Conservation (phyloP, 768 basidiomycete species). For the Hygrophorus russula region DNA sequence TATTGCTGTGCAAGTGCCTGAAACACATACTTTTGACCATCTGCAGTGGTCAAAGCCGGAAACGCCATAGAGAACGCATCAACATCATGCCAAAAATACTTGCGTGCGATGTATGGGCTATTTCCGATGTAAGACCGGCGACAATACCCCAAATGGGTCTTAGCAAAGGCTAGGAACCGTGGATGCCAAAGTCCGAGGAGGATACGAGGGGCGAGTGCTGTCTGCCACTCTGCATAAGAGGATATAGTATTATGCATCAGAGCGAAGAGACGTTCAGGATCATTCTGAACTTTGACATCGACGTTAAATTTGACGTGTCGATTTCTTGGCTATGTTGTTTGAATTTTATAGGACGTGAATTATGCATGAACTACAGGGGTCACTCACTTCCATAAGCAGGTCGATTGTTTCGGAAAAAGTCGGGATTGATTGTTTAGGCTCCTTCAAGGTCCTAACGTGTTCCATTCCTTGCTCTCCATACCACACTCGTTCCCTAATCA, state of each 20-base stretch:
- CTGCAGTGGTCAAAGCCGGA: slow-evolving; percentile 51
- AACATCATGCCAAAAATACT: slow-evolving; percentile 85
- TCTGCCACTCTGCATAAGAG: slow-evolving; percentile 60
- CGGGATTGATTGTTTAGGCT: slow-evolving; percentile 79
- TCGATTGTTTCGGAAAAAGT: slow-evolving; percentile 80
- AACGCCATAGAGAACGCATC: slow-evolving; percentile 84
- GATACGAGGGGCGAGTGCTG: slow-evolving; percentile 65
- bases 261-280: slow-evolving; percentile 74
- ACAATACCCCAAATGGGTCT: slow-evolving; percentile 68
- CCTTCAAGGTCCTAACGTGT: slow-evolving; percentile 67
- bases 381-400: slow-evolving; percentile 61
- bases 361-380: slow-evolving; percentile 2
- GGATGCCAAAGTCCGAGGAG: slow-evolving; percentile 88
- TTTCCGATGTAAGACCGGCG: slow-evolving; percentile 77
- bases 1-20: not conserved
- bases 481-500: slow-evolving; percentile 65
- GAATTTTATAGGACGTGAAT: slow-evolving; percentile 3
- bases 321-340: slow-evolving; percentile 49
- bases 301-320: slow-evolving; percentile 71
- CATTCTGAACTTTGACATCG: slow-evolving; percentile 90
- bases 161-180: slow-evolving; percentile 71
- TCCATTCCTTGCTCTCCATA: slow-evolving; percentile 62
- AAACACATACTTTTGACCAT: slow-evolving; percentile 57
- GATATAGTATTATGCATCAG: slow-evolving; percentile 66
- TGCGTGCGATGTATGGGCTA: slow-evolving; percentile 58